phyloP scores from a whole-genome alignment of 345 rosid species.

The Syzygium jambos region DNA sequence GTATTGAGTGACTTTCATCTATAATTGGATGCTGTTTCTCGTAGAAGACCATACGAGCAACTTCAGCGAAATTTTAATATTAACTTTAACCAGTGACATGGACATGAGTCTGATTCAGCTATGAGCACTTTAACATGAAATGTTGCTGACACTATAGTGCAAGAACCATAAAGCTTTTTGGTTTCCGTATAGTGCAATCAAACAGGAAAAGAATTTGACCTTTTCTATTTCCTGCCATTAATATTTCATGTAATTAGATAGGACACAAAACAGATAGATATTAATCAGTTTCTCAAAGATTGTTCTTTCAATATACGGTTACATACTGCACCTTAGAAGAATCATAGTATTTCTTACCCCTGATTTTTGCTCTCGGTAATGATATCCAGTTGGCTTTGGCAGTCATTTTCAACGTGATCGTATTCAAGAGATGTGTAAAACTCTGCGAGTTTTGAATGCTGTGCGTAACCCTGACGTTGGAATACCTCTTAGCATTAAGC shows the following conservation, averaged over 20 bases:
- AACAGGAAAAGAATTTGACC: background rate
- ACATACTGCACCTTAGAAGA: background rate
- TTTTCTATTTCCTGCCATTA: background rate
- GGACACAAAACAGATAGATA: background rate
- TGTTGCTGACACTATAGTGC: background rate
- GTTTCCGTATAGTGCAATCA: background rate
- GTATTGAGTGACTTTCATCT: background rate
- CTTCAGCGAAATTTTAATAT: background rate
- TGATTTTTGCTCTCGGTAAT: constrained; percentile 40
- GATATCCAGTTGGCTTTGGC: constrained; percentile 58
- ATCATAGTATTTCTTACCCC: constrained; percentile 4
- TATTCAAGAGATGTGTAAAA: constrained; percentile 86
- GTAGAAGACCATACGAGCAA: background rate
- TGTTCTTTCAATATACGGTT: background rate
- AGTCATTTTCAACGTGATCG: constrained; percentile 90
- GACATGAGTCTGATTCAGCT: background rate
- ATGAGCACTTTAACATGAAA: background rate
- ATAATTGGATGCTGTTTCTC: background rate
- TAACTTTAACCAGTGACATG: background rate
- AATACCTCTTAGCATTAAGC: constrained; percentile 83
- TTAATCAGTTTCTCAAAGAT: background rate
- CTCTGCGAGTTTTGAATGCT: constrained; percentile 84
- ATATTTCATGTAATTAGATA: background rate
- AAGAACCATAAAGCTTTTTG: background rate
- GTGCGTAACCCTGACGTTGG: constrained; percentile 77